Base-by-base conservation (phyloP, 2,329 filamentous ascomycete species). In the Phyllosticta paracitricarpa region DNA sequence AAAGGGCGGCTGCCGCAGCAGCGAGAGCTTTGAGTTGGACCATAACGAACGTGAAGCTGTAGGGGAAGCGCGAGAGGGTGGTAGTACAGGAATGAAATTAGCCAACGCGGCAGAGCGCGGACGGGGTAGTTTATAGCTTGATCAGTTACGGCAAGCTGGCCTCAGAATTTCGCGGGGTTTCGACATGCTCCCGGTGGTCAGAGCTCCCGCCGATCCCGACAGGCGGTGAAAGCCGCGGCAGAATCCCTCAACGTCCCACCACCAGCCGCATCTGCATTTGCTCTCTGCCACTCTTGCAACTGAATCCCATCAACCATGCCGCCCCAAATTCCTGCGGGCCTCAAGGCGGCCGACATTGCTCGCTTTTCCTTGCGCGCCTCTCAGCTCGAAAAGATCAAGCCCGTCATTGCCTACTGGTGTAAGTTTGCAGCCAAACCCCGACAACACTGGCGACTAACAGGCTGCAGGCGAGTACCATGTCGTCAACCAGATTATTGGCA, bases 391-490 rank as follows among this genome's bases (percentile, higher is more conserved):
- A 72, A 82, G 63, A 84, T 86, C 70, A 94, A 93, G 75, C 94
- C 94, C 8, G 89, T 94, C 63, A 83, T 97, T 67, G 83, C 92
- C 65, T 99, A 97, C 75, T 97, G 93, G 91, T 94, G 93, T 96
- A 82, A 71, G 88, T 82, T 82, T 52, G 55, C 58, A 8, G 28
- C 51, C 57, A 1, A 17, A 9, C 40, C 52, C 33, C 53, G 30
- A 12, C 24, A 59, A 12, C 35, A 33, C n/a, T 19, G 51, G 51
- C 58, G 17, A 58, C 62, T 65, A 60, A 63, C 66, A 65, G 67
- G 64, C 51, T 61, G 59, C 63, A 94, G 90, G 89, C 73, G 88
- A 95, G 70, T 96, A 94, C 75, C 94, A 90, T 81, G 89, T 94
- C 26, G 89, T 96, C 55, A 91, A 97, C 69, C 89, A 95, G 71